Percentiles rank a stretch among this genome's conserved stretches.
Conservation (phyloP, 352 stramenopile species). For the Lagenidium giganteum region DNA sequence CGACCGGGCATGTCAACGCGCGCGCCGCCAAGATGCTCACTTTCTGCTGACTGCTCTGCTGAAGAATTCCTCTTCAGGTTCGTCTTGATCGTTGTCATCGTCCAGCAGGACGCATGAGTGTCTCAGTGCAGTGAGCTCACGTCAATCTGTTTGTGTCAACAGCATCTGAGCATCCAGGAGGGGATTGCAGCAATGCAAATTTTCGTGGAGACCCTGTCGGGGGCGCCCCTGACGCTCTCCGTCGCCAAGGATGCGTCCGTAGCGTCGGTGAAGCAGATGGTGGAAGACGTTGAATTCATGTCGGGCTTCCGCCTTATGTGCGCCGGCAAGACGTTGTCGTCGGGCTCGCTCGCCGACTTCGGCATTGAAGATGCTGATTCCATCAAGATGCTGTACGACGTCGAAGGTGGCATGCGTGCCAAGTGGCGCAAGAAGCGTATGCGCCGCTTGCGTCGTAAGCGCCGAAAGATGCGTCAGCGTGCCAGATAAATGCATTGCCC, state of each 20-base stretch:
- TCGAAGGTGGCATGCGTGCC: conserved; percentile 92
- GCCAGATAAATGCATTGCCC: conserved; percentile 89
- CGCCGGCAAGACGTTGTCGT: conserved; percentile 72
- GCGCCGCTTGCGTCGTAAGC: conserved; percentile 96
- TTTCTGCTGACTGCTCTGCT: conserved; percentile 93
- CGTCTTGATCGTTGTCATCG: no score
- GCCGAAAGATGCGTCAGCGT: conserved; percentile 98
- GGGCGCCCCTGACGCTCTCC: conserved; percentile 72
- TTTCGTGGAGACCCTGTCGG: conserved; percentile 89
- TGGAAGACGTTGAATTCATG: conserved; percentile 95
- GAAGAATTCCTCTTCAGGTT: no score
- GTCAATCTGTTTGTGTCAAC: conserved; percentile 12
- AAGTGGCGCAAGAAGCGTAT: conserved; percentile 99
- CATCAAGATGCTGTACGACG: conserved; percentile 89
- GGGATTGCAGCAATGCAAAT: conserved; percentile 90
- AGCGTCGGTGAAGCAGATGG: conserved; percentile 89
- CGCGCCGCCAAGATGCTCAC: no score
- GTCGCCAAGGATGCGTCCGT: conserved; percentile 88
- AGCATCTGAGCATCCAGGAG: conserved; percentile 92
- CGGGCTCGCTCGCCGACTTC: conserved; percentile 89
- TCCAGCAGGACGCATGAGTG: no score
- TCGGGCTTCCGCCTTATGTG: conserved; percentile 89
- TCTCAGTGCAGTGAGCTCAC: not conserved
- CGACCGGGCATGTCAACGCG: no score
- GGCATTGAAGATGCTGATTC: conserved; percentile 90